Evolutionary conservation across 805 yeast species (phyloP), one percentile per base, ranked within the genome.

Genomic region (Ogataea allantospora): DNA sequence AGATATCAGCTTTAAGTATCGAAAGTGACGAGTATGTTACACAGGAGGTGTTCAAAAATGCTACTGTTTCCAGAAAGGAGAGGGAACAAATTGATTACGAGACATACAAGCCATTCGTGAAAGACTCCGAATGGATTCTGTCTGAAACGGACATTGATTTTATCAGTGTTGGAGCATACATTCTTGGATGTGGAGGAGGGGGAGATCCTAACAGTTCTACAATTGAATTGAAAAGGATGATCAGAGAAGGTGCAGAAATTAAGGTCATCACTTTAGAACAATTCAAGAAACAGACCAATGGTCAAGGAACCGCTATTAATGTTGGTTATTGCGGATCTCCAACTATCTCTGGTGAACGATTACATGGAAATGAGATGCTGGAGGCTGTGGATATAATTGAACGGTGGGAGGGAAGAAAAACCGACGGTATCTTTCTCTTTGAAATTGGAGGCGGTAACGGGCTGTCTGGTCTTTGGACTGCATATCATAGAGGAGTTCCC

Each of bases 121-220:
- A 21, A 38, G 48, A 22, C 45, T 58, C 27, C 57, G 43, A 54
- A 51, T 69, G 73, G 74, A 45, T 56, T 5, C 38, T 68, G 9
- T 55, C 65, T 5, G 71, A 61, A 42, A 51, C 51, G 7, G 75
- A 71, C 49, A 44, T 70, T 67, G 73, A 68, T 23, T 60, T 60
- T 37, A 48, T 71, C 9, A 51, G 66, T 19, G 58, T 64, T 35
- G 77, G 76, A 11, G 42, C 48, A 6, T 70, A 68, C 40, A 67
- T 70, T 29, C 58, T 70, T 4, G 75, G 75, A 3, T 66, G 71
- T 49, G 75, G 74, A 2, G 75, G 75, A 12, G 75, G 75, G 23
- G 75, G 75, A 29, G 62, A 63, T 29, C 42, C 75, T 19, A 63
- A 67, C 49, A 54, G 69, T 6, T 46, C 51, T 11, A 64, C 46